Percentiles rank a stretch among this genome's conserved stretches.
These are phyloP conservation scores for Phlebopus sp. DNA, from an alignment of 1,284 basidiomycete species.

Conservation along the genomic window DNA sequence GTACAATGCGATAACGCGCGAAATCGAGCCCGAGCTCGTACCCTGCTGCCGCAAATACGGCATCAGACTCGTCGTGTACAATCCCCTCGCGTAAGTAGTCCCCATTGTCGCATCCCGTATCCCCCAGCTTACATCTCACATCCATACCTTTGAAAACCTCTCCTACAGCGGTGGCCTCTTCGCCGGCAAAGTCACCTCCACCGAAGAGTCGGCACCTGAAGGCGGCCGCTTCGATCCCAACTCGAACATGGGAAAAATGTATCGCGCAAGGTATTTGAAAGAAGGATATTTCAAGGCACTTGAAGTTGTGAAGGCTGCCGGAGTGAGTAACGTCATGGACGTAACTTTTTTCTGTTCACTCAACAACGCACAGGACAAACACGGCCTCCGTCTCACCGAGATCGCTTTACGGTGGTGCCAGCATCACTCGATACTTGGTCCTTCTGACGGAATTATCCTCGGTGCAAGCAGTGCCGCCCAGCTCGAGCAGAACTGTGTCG, in stretches of 20 bases:
- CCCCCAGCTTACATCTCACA: no score
- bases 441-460: conserved; percentile 40
- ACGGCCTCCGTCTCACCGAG: conserved; percentile 40
- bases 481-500: conserved; percentile 36
- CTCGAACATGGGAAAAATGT: conserved; percentile 36
- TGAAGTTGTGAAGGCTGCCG: conserved; percentile 37
- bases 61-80: conserved; percentile 45
- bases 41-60: conserved; percentile 51
- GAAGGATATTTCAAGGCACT: conserved; percentile 47
- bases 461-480: conserved; percentile 40
- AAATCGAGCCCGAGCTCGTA: conserved; percentile 43
- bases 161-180: conserved; percentile 39
- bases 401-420: conserved; percentile 45
- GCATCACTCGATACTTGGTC: conserved; percentile 43
- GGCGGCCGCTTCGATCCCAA: conserved; percentile 37
- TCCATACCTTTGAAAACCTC: no score
- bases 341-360: no score
- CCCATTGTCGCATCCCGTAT: conserved; percentile 1
- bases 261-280: conserved; percentile 44
- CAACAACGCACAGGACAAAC: conserved; percentile 35
- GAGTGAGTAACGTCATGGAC: conserved; percentile 26
- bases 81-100: conserved; percentile 20
- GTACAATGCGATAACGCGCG: neutral
- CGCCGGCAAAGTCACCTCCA: conserved; percentile 42
- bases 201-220: conserved; percentile 25